Evolutionary conservation across 192 early-diverging fungal species (phyloP), one percentile per base, ranked within the genome.

Genomic region (Backusella liffmaniae): DNA sequence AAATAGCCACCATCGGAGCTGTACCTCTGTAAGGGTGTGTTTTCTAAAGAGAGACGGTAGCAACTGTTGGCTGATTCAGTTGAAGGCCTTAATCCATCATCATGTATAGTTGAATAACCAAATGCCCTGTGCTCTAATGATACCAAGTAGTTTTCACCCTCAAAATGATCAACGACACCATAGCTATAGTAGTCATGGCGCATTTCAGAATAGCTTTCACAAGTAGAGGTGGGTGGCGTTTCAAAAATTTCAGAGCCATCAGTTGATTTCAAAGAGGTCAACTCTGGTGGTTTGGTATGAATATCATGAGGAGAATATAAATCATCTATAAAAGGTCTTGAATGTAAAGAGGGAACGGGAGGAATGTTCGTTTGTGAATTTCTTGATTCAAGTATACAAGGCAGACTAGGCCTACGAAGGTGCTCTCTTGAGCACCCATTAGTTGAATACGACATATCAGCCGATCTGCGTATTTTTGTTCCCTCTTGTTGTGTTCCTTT

Each of bases 81-180:
- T 4, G 76, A 81, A 5, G 56, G 29, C n/a, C 73, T 53, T 12
- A 44, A 36, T 51, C 42, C 68, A 21, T 74, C 66, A 18, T 51
- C 75, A 30, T 67, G 49, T 26, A 42, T 42, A 37, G 16, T 29
- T 2, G 49, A 23, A 35, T 73, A 15, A 26, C 73, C 73, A 68
- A 46, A 81, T 4, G 80, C 80, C 67, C 76, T 66, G 35, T 76
- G 67, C 37, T 81, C 80, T 21, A 81, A 70, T 1, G 80, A 81
- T 4, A 65, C 32, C n/a, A 81, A 37, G 74, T 81, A 81, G n/a
- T 62, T 77, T 41, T 79, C 78, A 66, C 66, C 69, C 21, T 76
- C 75, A 72, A 34, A 67, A 70, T 79, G 73, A 21, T 70, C 49
- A 3, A 73, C 32, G 42, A 76, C 75, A 39, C 75, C 75, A 65